phyloP scores from a whole-genome alignment of 1,139 yeast genomes.

The Scheffersomyces quercinus region DNA sequence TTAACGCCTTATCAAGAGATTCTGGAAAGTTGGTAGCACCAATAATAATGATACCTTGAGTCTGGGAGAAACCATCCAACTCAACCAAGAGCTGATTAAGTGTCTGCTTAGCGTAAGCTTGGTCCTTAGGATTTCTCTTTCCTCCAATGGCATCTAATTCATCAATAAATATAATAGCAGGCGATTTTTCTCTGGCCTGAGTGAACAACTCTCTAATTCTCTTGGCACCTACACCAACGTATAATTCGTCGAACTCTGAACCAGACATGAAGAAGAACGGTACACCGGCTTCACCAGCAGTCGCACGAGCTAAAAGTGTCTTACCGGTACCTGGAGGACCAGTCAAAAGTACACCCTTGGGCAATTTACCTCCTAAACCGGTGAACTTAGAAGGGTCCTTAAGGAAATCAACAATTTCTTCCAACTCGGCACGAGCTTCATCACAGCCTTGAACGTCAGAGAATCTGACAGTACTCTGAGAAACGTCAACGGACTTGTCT shows the following conservation, averaged over 20 bases:
- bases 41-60: constrained; percentile 89
- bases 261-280: constrained; percentile 99
- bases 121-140: constrained; percentile 94
- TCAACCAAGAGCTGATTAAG: constrained; percentile 93
- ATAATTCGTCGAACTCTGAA: constrained; percentile 95
- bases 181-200: constrained; percentile 93
- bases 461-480: constrained; percentile 84
- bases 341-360: constrained; percentile 93
- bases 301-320: constrained; percentile 93
- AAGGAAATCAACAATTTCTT: constrained; percentile 93
- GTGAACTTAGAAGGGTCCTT: constrained; percentile 96
- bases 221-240: constrained; percentile 99
- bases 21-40: constrained; percentile 99
- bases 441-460: constrained; percentile 97
- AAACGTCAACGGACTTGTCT: constrained; percentile 79
- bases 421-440: constrained; percentile 95
- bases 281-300: constrained; percentile 99
- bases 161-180: constrained; percentile 95
- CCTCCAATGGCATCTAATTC: constrained; percentile 99
- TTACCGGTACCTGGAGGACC: constrained; percentile 99
- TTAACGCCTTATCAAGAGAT: constrained; percentile 90
- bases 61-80: constrained; percentile 92
- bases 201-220: constrained; percentile 90
- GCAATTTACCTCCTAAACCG: constrained; percentile 94
- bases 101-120: constrained; percentile 97